phyloP scores from a whole-genome alignment of 805 yeast genomes.

The Candida incommunis region DNA sequence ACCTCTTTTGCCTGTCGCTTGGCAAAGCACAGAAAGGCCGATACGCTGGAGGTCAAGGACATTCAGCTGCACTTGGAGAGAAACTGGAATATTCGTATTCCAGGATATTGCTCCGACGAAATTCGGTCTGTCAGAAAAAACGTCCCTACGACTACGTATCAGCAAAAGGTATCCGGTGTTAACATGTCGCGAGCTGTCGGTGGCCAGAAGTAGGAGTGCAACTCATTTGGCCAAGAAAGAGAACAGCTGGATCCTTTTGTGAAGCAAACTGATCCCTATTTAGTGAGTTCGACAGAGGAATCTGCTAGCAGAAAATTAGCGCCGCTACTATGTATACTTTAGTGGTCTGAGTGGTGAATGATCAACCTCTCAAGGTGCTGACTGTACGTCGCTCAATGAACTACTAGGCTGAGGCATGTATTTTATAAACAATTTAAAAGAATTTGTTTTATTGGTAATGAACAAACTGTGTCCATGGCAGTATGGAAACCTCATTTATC shows the following conservation, averaged over 20 bases:
- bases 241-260: no score
- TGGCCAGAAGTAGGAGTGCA: neutral
- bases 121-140: slow-evolving; percentile 38
- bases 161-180: slow-evolving; percentile 26
- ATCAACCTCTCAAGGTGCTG: no score
- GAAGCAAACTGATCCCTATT: no score
- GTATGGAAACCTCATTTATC: no score
- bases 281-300: no score
- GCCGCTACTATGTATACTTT: no score
- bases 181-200: slow-evolving; percentile 10
- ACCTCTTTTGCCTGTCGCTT: slow-evolving; percentile 87
- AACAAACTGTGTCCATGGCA: no score
- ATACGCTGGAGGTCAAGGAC: slow-evolving; percentile 75
- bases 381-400: no score
- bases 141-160: slow-evolving; percentile 25
- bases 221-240: slow-evolving; percentile 2
- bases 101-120: slow-evolving; percentile 88
- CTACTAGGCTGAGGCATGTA: no score
- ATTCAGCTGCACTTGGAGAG: slow-evolving; percentile 82
- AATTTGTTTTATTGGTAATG: neutral
- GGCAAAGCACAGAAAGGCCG: slow-evolving; percentile 88
- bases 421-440: neutral
- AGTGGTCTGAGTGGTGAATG: no score
- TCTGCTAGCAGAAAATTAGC: no score
- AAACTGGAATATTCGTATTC: slow-evolving; percentile 90